These are phyloP conservation scores for apple (Malus domestica) DNA, from an alignment of 306 rosid species.

Conservation along the genomic window ASM211411v1 NC_041805.1:10838001-10838500, in stretches of 20 bases:
- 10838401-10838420: not conserved
- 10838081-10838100: not conserved
- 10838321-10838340: not conserved
- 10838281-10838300: not conserved
- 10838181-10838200: not conserved
- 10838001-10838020: slow-evolving; percentile 6
- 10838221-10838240: not conserved
- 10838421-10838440: not conserved
- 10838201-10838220: not conserved
- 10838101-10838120: not conserved
- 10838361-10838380: not conserved
- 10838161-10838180: not conserved
- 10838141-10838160: not conserved
- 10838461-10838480: not conserved
- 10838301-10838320: slow-evolving; percentile 1
- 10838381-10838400: not conserved
- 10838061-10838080: not conserved
- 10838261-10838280: not conserved
- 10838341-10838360: not conserved
- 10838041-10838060: not conserved
- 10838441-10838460: not conserved
- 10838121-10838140: slow-evolving; percentile 6
- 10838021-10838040: not conserved
- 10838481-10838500: not conserved
- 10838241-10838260: not conserved